Base-by-base conservation (phyloP, 2,329 filamentous ascomycete genomes). In the Trichoderma atrobrunneum region DNA sequence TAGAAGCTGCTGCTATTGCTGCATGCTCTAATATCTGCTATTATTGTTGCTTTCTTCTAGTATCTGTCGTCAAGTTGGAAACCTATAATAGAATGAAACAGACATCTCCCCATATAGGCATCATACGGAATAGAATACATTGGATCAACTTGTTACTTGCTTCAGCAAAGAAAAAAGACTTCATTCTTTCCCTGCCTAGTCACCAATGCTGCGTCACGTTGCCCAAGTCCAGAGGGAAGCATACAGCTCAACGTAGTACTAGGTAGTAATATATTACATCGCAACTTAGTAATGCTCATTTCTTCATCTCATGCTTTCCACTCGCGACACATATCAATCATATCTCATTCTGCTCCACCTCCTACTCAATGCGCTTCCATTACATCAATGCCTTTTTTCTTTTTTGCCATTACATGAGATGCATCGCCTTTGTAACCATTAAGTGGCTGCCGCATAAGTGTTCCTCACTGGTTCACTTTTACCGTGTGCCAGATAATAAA, bases 401-500 rank as follows among this genome's bases (percentile, higher is more conserved):
- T 60, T 26, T 60, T 60, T 69, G 26, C 65, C 65, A 48, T 32
- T 51, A 69, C 54, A 69, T 51, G 36, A 51, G 26, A 61, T 51
- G 56, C 56, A 32, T 61, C 56, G 56, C 66, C 66, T 61, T 69
- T 16, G 39, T 32, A 61, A 54, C 67, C 67, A 62, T 62, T 28
- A 62, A 24, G 39, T 51, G 39, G 36, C 43, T 65, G 32, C 61
- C 28, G 60, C 18, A 5, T 34, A 43, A 59, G 48, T 57, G 28
- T 61, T 43, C 48, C 60, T 60, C 12, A 18, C 60, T 54, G 66
- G 60, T 39, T 61, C 54, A 36, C 60, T 65, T 24, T 61, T 30
- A 65, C 72, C 62, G 61, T 71, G 62, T 70, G 68, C 73, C 66
- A 57, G 48, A 73, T 73, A 24, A 74, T 71, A 72, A 72, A 63